Conservation (phyloP, 2,329 filamentous ascomycete genomes). For the Pseudogymnoascus sp. region DNA sequence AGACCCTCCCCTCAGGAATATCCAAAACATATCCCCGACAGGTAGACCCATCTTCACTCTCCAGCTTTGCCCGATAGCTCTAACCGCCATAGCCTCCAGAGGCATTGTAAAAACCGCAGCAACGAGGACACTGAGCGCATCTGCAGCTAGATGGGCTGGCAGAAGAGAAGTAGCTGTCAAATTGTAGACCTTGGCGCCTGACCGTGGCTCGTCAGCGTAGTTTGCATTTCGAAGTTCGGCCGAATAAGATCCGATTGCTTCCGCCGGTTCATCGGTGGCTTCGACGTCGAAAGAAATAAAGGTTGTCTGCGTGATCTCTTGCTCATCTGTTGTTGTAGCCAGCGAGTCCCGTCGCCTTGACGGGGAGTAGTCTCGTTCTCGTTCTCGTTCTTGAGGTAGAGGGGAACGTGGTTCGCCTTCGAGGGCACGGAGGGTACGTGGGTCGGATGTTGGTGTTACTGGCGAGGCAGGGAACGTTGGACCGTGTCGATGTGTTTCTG, state of each 20-base stretch:
- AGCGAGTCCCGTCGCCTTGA: constrained; percentile 18
- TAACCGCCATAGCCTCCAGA: constrained; percentile 26
- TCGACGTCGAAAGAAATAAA: constrained; percentile 31
- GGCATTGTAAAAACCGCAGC: constrained; percentile 25
- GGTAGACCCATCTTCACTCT: not conserved
- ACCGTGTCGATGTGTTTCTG: not conserved
- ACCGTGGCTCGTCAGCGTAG: constrained; percentile 16
- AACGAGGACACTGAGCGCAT: constrained; percentile 25
- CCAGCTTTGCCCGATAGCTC: constrained; percentile 20
- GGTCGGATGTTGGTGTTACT: constrained; percentile 15
- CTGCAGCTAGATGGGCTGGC: constrained; percentile 27
- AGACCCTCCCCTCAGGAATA: not conserved
- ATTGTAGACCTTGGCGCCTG: constrained; percentile 20
- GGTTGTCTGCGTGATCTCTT: constrained; percentile 25
- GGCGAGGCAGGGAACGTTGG: not conserved
- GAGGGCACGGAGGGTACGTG: constrained; percentile 25
- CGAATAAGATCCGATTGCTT: constrained; percentile 23
- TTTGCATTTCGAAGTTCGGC: constrained; percentile 29
- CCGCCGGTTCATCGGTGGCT: constrained; percentile 19
- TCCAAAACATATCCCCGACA: not conserved
- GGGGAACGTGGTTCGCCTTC: constrained; percentile 20
- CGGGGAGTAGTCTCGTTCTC: constrained; percentile 13
- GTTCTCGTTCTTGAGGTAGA: constrained; percentile 14
- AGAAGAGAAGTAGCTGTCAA: constrained; percentile 29
- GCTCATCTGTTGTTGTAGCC: constrained; percentile 25